phyloP scores from a whole-genome alignment of 108 stramenopile species.

The Cyclostephanos tholiformis region DNA sequence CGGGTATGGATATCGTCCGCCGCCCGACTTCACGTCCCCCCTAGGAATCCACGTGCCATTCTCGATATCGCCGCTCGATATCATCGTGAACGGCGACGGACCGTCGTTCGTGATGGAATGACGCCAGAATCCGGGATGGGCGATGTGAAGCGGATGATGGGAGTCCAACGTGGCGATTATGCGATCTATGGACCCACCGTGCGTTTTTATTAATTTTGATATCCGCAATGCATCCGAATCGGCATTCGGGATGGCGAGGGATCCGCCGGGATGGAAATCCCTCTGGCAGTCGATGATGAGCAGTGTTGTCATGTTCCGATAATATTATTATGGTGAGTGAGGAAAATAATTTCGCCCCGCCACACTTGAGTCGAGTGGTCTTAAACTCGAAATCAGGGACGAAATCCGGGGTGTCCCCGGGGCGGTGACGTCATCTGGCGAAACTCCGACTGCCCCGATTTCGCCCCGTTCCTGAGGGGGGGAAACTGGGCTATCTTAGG shows the following conservation, averaged over 20 bases:
- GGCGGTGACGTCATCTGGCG: no score
- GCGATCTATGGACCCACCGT: conserved; percentile 60
- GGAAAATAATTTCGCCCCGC: no score
- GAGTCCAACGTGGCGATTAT: conserved; percentile 91
- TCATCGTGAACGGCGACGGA: conserved; percentile 89
- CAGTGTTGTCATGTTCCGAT: conserved; percentile 68
- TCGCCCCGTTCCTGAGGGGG: no score
- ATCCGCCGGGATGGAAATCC: conserved; percentile 94
- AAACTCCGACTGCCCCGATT: no score
- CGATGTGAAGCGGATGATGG: conserved; percentile 91
- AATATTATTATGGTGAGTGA: no score
- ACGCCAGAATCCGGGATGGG: conserved; percentile 91
- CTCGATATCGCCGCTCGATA: conserved; percentile 53
- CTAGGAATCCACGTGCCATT: conserved; percentile 20
- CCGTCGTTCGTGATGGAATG: conserved; percentile 12
- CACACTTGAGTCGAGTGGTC: no score
- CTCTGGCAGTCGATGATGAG: conserved; percentile 91
- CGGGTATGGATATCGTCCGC: background rate
- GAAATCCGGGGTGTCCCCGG: no score
- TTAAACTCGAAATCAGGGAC: no score
- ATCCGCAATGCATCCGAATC: conserved; percentile 80
- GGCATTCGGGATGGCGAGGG: conserved; percentile 88
- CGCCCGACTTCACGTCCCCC: conserved; percentile 6
- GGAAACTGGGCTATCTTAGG: no score
- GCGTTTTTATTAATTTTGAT: conserved; percentile 59